Evolutionary conservation across 176 grass and related monocot species (phyloP).

Genomic region (Hsuehochloa calcarea): DNA sequence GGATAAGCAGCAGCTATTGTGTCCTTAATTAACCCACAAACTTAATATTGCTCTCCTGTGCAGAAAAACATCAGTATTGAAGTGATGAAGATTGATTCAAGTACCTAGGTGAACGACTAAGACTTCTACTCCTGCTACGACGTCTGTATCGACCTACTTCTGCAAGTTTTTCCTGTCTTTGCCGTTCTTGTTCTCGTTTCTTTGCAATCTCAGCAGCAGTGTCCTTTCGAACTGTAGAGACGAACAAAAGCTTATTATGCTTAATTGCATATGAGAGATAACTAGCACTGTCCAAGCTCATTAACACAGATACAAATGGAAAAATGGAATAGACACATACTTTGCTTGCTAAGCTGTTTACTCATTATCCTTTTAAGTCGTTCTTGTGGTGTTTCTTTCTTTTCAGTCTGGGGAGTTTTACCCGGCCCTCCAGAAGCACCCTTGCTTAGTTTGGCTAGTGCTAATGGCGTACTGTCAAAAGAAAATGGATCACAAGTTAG

Average conservation of each 20-base stretch:
- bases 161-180: slow-evolving; percentile 82
- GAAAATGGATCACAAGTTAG: slow-evolving; percentile 26
- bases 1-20: slow-evolving; percentile 1
- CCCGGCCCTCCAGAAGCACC: slow-evolving; percentile 52
- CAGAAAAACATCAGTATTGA: not conserved
- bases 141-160: slow-evolving; percentile 71
- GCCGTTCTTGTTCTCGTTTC: slow-evolving; percentile 83
- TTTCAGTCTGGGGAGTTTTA: slow-evolving; percentile 67
- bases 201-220: slow-evolving; percentile 87
- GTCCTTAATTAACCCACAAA: not conserved
- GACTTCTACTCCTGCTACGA: slow-evolving; percentile 68
- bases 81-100: slow-evolving; percentile 12
- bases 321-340: slow-evolving; percentile 53
- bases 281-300: slow-evolving; percentile 4
- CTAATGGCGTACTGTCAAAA: slow-evolving; percentile 58
- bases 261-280: slow-evolving; percentile 9
- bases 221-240: slow-evolving; percentile 78
- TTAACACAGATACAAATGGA: slow-evolving; percentile 6
- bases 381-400: slow-evolving; percentile 99
- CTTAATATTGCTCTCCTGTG: not conserved
- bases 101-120: slow-evolving; percentile 76
- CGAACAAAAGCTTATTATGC: slow-evolving; percentile 28
- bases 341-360: slow-evolving; percentile 99
- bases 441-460: slow-evolving; percentile 87
- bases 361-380: slow-evolving; percentile 99